Evolutionary conservation across 2,329 filamentous ascomycete genomes (phyloP), one percentile per base, ranked within the genome.

Genomic region (Zalaria sp.): DNA sequence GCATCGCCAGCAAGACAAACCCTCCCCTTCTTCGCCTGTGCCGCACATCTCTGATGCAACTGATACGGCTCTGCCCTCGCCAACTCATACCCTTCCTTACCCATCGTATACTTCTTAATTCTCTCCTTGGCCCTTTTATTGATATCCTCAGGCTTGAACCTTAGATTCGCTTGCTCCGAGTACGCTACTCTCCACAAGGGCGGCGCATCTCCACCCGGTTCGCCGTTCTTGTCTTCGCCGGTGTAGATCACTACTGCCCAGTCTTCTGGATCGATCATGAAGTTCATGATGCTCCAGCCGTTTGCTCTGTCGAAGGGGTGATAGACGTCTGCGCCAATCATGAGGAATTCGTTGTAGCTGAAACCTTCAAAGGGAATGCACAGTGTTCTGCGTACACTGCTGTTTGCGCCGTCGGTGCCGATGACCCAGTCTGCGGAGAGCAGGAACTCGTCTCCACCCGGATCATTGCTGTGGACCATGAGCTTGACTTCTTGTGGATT

Each of bases 281-380:
- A 47, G 34, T 49, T 50, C 9, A 41, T 28, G 5, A 46, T 41
- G 28, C 38, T 43, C 28, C 44, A 43, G 11, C 42, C 43, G 32
- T 39, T 38, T 31, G 46, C 25, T 5, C 18, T 29, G 8, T 38
- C 35, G 39, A 50, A 50, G 37, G 48, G 47, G 36, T 49, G 46
- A 4, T 46, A 34, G n/a, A 49, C 42, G 37, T 50, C 44, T n/a
- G 37, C 37, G 28, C 43, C 47, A 7, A 48, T 38, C 35, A 50
- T 43, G 32, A 37, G 42, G 36, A 46, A 50, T 25, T 46, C 45
- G 27, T 40, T 38, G 37, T 29, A 50, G 11, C 45, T 44, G 43
- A 49, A 49, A 32, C 48, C 47, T 34, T 50, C 48, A 34, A 48
- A 50, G 7, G 42, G 45, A 6, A 50, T 43, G 43, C 38, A 40